Conservation (phyloP, 163 green algal genomes). For the Coccomyxa subellipsoidea region DNA sequence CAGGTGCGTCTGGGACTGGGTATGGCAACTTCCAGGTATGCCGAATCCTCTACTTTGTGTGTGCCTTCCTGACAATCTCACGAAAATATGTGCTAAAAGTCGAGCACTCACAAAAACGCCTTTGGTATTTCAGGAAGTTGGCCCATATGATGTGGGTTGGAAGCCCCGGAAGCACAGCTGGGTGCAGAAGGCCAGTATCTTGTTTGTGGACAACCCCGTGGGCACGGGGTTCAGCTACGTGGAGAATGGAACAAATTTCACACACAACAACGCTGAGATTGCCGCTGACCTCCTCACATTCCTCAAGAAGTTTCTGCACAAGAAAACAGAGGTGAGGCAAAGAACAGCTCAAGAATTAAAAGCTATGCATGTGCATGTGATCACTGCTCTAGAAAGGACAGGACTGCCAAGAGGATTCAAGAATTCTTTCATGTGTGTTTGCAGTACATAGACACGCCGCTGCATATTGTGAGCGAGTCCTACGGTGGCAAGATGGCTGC, state of each 20-base stretch:
- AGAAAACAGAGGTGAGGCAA: background rate
- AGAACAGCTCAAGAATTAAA: too few relatives aligned
- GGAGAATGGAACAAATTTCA: conserved; percentile 13
- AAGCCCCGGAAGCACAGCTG: conserved; percentile 17
- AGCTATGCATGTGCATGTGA: too few relatives aligned
- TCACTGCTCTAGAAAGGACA: too few relatives aligned
- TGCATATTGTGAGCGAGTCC: conserved; percentile 21
- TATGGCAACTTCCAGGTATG: conserved; percentile 20
- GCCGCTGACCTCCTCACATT: conserved; percentile 15
- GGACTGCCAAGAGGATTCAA: too few relatives aligned
- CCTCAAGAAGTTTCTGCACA: background rate
- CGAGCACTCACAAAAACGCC: too few relatives aligned
- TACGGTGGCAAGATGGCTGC: conserved; percentile 30
- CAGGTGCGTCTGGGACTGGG: conserved; percentile 14
- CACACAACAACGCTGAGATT: conserved; percentile 18
- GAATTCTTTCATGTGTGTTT: too few relatives aligned
- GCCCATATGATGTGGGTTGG: conserved; percentile 15
- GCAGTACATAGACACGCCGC: conserved; percentile 7
- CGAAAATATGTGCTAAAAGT: too few relatives aligned
- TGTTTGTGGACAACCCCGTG: conserved; percentile 36
- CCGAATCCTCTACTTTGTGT: too few relatives aligned
- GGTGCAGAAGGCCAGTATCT: conserved; percentile 20
- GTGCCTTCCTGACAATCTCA: too few relatives aligned
- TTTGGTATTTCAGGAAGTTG: conserved; percentile 17
- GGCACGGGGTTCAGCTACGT: conserved; percentile 33